phyloP scores from a whole-genome alignment of 1,139 yeast species.

The Yamadazyma songkhlaensis region DNA sequence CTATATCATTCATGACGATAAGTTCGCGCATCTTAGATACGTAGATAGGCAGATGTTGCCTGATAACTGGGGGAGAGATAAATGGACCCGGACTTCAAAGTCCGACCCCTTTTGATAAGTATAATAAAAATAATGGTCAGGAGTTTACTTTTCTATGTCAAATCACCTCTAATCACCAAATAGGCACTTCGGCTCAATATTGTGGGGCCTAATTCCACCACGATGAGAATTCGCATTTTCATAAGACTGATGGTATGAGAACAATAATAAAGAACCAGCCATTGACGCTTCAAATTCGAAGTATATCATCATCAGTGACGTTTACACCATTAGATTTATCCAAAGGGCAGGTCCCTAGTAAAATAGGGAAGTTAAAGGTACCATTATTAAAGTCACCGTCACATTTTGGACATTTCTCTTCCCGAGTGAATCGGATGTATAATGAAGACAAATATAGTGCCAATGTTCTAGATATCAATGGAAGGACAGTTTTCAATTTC shows the following conservation, averaged over 20 bases:
- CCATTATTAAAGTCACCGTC: conserved; percentile 68
- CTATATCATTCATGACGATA: no score
- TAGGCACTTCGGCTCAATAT: no score
- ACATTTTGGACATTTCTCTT: conserved; percentile 76
- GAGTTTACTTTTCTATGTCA: no score
- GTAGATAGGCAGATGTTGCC: no score
- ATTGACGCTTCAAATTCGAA: background rate
- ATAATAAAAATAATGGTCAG: no score
- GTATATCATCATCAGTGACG: conserved; percentile 10
- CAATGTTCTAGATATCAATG: conserved; percentile 44
- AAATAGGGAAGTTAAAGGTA: conserved; percentile 34
- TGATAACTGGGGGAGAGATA: no score
- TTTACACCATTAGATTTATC: conserved; percentile 14
- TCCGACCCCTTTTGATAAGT: no score
- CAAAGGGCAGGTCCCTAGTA: conserved; percentile 7
- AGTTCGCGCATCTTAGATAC: no score
- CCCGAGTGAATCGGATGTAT: conserved; percentile 70
- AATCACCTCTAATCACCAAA: no score
- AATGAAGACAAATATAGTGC: conserved; percentile 83
- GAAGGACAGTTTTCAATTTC: conserved; percentile 50
- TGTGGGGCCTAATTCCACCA: no score
- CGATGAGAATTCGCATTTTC: no score
- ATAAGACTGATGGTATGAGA: background rate
- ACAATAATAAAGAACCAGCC: background rate
- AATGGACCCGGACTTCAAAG: no score